Evolutionary conservation across 192 early-diverging fungal species (phyloP), one percentile per base, ranked within the genome.

Genomic region (Gamsiella multidivaricata): DNA sequence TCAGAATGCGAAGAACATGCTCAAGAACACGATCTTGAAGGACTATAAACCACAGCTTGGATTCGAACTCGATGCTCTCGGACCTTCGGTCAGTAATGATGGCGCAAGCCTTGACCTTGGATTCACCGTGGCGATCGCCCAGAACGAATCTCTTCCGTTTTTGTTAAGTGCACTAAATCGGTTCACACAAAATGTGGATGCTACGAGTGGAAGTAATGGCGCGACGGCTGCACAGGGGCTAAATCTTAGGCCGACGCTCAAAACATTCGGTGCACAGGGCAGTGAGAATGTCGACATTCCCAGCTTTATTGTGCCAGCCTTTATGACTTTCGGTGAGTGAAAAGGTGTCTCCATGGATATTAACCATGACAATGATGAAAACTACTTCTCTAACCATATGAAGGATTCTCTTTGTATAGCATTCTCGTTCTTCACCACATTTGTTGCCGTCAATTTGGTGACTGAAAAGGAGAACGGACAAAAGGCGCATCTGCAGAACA

Each of bases 261-360:
- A 46, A 43, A 80, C 79, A 5, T 80, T 80, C 46, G 50, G 46
- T 20, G 67, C 79, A 11, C 69, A 71, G 51, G 61, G 63, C 34
- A 57, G n/a, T 33, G 79, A 80, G 62, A 70, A 80, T 34, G 63
- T 72, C 3, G 79, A 80, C 54, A 66, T 80, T 37, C 63, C 69
- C 3, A 70, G 69, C 46, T 52, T 67, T 20, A 63, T 80, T 60
- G 70, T 80, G 5, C 79, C 79, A 33, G 58, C 79, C 18, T 80
- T 80, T 62, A 37, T 80, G 41, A 80, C 79, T 10, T 72, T 72
- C 61, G 69, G 79, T 81, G 54, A 58, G 65, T 65, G 20, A 7
- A 20, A 20, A 23, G 15, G 29, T 26, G 53, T 10, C 18, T 23
- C n/a, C n/a, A n/a, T n/a, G n/a, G n/a, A n/a, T n/a, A n/a, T n/a